These are phyloP conservation scores for Aspergillus affinis DNA, from an alignment of 495 filamentous ascomycete genomes.

Conservation along the genomic window DNA sequence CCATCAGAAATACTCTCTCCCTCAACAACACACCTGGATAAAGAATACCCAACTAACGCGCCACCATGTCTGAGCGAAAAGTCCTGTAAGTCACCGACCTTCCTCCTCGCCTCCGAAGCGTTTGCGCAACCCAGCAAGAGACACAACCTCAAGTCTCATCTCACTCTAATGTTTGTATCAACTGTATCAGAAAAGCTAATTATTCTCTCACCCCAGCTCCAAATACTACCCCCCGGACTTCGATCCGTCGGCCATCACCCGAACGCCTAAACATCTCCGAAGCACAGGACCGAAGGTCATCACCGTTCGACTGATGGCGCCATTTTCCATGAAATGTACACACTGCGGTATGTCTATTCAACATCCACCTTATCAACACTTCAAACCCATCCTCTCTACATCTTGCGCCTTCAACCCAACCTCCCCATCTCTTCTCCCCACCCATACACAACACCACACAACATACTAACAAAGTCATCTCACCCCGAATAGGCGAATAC, in stretches of 20 bases:
- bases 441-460: too few species aligned
- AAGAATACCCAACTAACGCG: conserved; percentile 1
- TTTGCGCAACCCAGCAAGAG: background rate
- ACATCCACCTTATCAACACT: too few species aligned
- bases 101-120: too few species aligned
- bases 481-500: conserved; percentile 57
- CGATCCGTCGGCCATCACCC: conserved; percentile 81
- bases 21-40: background rate
- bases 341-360: conserved; percentile 58
- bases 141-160: background rate
- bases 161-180: background rate
- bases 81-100: conserved; percentile 48
- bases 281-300: conserved; percentile 73
- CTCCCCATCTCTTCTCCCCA: too few species aligned
- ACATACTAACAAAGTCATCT: conserved; percentile 3
- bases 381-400: too few species aligned
- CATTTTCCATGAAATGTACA: conserved; percentile 91
- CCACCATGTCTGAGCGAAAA: conserved; percentile 89
- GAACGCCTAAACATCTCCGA: conserved; percentile 62
- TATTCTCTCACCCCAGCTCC: conserved; percentile 6
- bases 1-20: background rate
- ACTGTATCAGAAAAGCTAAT: background rate
- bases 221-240: conserved; percentile 97
- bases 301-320: conserved; percentile 94
- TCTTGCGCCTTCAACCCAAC: too few species aligned